These are phyloP conservation scores for Lathyrus tuberosus DNA, from an alignment of 306 rosid species.

Conservation along the genomic window DNA sequence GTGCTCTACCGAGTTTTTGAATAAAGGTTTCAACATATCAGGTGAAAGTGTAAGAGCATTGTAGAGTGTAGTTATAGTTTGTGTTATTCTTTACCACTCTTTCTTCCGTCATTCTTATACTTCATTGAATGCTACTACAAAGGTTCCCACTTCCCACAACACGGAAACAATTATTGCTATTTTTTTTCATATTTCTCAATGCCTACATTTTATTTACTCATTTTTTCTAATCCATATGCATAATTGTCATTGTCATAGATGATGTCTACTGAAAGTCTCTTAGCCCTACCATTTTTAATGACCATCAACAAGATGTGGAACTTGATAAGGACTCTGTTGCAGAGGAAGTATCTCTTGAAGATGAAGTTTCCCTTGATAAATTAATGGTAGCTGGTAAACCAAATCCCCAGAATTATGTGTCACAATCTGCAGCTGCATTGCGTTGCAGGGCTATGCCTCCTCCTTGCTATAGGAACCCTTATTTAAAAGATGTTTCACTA, in stretches of 20 bases:
- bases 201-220: neutral
- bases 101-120: neutral
- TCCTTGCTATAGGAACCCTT: too few relatives aligned
- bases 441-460: too few relatives aligned
- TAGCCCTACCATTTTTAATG: slow-evolving; percentile 61
- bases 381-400: too few relatives aligned
- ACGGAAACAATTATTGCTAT: neutral
- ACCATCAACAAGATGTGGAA: too few relatives aligned
- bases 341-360: too few relatives aligned
- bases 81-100: slow-evolving; percentile 17
- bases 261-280: slow-evolving; percentile 52
- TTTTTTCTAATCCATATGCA: slow-evolving; percentile 15
- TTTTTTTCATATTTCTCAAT: neutral
- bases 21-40: neutral
- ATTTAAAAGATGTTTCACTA: too few relatives aligned
- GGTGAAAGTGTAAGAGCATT: neutral
- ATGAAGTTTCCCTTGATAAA: too few relatives aligned
- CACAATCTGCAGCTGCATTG: too few relatives aligned
- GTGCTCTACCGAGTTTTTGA: neutral
- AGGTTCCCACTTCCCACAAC: neutral
- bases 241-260: slow-evolving; percentile 48
- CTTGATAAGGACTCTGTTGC: too few relatives aligned
- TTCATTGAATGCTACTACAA: neutral
- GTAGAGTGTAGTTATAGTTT: too few relatives aligned
- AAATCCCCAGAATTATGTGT: too few relatives aligned